phyloP scores from a whole-genome alignment of 225 moss, liverwort and hornwort genomes.

The Marchantia polymorpha region DNA sequence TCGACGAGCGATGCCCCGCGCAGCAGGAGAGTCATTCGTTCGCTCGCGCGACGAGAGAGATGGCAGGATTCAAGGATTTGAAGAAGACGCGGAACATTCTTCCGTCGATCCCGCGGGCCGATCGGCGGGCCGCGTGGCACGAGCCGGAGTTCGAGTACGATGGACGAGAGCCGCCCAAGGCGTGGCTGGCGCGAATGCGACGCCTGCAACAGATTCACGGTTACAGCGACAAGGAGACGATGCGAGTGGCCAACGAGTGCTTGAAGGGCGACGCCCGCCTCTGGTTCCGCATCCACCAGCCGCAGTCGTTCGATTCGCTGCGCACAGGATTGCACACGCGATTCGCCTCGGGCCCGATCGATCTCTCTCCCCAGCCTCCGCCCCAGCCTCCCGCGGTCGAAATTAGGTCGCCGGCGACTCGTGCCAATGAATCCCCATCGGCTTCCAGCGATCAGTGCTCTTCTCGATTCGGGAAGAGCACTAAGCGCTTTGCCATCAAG shows the following conservation, averaged over 20 bases:
- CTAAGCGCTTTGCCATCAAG: background rate
- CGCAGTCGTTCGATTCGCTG: conserved; percentile 24
- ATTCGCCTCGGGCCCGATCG: conserved; percentile 30
- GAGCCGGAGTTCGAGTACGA: conserved; percentile 35
- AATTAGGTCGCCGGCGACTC: background rate
- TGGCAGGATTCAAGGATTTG: background rate
- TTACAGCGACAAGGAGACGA: conserved; percentile 30
- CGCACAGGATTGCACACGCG: conserved; percentile 34
- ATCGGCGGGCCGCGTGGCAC: conserved; percentile 26
- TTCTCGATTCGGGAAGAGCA: too few relatives aligned
- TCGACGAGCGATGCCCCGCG: too few relatives aligned
- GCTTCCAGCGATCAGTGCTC: background rate
- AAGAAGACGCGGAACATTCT: background rate
- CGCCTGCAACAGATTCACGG: conserved; percentile 40
- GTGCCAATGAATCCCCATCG: background rate
- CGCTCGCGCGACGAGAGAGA: background rate
- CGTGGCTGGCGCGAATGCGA: conserved; percentile 33
- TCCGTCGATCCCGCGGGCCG: background rate
- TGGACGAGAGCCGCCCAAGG: conserved; percentile 35
- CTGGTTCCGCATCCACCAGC: conserved; percentile 38
- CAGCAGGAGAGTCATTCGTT: too few relatives aligned
- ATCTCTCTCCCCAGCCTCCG: too few relatives aligned
- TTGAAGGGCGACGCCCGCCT: conserved; percentile 27
- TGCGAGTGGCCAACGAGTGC: conserved; percentile 28
- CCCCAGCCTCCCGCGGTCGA: too few relatives aligned